Evolutionary conservation across 345 rosid genomes (phyloP).

Genomic region (Viola odorata): DNA sequence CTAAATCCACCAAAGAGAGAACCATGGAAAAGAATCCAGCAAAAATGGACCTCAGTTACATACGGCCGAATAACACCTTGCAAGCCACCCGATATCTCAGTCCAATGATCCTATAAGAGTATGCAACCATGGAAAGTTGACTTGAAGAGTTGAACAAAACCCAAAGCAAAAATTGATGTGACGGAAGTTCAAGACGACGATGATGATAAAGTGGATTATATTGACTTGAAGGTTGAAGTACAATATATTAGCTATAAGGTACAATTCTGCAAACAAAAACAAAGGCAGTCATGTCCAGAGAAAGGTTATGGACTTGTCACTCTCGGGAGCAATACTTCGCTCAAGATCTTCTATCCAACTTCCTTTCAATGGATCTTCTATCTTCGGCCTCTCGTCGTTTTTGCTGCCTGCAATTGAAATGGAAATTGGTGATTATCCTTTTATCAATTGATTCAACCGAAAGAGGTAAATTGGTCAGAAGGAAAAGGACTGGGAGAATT

Average conservation of each 20-base stretch:
- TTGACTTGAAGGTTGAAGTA: not conserved
- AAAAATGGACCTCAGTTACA: too few species aligned
- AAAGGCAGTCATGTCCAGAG: not conserved
- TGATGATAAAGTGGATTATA: conserved; percentile 4
- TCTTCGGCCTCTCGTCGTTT: conserved; percentile 81
- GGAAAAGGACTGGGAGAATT: too few species aligned
- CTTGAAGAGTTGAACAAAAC: too few species aligned
- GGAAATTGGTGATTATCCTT: not conserved
- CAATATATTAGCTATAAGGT: not conserved
- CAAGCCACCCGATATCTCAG: too few species aligned
- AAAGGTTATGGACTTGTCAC: too few species aligned
- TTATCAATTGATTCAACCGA: not conserved
- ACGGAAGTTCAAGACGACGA: not conserved
- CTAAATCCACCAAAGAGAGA: too few species aligned
- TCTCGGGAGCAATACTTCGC: not conserved
- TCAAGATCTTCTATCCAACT: conserved; percentile 71
- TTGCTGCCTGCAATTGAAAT: conserved; percentile 58
- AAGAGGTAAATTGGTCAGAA: not conserved
- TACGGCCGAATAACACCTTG: too few species aligned
- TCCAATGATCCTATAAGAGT: too few species aligned
- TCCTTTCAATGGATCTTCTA: conserved; percentile 64
- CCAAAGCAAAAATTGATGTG: too few species aligned
- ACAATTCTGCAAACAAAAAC: not conserved
- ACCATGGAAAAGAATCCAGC: too few species aligned
- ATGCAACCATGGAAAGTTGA: too few species aligned